Evolutionary conservation across 2,329 filamentous ascomycete genomes (phyloP), one percentile per base, ranked within the genome.

Genomic region (Mycogone perniciosa): DNA sequence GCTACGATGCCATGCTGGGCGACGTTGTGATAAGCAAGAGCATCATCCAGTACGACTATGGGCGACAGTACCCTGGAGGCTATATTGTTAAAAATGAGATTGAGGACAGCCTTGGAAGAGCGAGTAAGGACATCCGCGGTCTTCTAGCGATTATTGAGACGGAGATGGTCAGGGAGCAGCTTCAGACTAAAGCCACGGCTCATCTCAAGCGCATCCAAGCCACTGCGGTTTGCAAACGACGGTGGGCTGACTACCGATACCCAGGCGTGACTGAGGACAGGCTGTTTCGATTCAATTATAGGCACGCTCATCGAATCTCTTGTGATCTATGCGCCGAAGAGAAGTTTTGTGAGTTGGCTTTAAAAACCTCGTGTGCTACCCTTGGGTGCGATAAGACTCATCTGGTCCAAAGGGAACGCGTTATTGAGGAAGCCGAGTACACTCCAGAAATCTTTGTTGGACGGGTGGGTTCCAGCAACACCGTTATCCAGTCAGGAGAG

Each of bases 361-460:
- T 49, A 1, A 44, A 39, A 0, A 30, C 56, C 6, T 52, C 57
- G 0, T 69, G 66, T 46, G 52, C 48, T 4, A 59, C 64, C 3
- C 51, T 68, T 5, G 55, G 52, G 0, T 70, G 66, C 49, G 59
- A 62, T 20, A 47, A 50, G 10, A 33, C n/a, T 3, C 10, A 57
- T 7, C 39, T 60, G 2, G 35, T 59, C 1, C 6, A 26, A 0
- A 56, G 57, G 29, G 45, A 26, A 4, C 52, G 49, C 2, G 10
- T 13, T 5, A 10, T 3, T 13, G 33, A 39, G 1, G 47, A 48
- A 1, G 43, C 40, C 6, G 48, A 50, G 11, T 47, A 54, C 66
- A 4, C 46, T 64, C 31, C 62, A 65, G 46, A 66, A 61, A 53
- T 73, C 0, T 65, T 70, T 46, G 59, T 72, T 27, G 71, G 71